Evolutionary conservation across 495 filamentous ascomycete species (phyloP).

Genomic region (Sabuloglossum arenarium): DNA sequence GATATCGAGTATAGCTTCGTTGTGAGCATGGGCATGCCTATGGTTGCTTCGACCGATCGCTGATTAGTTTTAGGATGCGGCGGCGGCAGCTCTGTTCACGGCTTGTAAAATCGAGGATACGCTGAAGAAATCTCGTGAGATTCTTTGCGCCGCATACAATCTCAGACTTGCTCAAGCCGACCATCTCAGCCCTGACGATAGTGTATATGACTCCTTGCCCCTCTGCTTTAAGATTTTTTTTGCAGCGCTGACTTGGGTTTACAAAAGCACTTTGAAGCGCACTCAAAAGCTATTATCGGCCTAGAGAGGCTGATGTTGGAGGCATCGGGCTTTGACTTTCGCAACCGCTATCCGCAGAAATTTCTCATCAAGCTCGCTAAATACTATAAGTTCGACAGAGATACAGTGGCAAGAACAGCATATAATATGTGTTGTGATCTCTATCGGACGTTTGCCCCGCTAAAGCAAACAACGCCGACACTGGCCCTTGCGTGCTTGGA

Average conservation of each 20-base stretch:
- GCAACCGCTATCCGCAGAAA: constrained; percentile 73
- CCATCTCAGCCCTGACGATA: constrained; percentile 61
- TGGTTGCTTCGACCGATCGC: neutral
- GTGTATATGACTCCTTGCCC: constrained; percentile 25
- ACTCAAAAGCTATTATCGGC: constrained; percentile 58
- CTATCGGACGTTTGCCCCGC: constrained; percentile 76
- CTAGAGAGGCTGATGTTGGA: constrained; percentile 92
- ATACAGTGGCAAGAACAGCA: constrained; percentile 38
- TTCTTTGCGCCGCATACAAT: constrained; percentile 78
- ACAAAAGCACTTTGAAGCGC: constrained; percentile 50
- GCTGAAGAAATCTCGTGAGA: constrained; percentile 85
- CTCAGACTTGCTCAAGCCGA: constrained; percentile 50
- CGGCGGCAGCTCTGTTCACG: constrained; percentile 68
- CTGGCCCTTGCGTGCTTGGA: constrained; percentile 70
- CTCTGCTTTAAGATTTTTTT: neutral
- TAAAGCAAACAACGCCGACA: constrained; percentile 65
- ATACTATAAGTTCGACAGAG: constrained; percentile 24
- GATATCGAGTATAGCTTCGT: constrained; percentile 45
- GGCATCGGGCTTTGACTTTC: constrained; percentile 78
- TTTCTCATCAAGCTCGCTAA: constrained; percentile 54
- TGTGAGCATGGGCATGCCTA: constrained; percentile 13
- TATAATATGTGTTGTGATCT: constrained; percentile 73
- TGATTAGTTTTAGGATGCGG: constrained; percentile 42
- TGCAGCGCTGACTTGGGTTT: neutral
- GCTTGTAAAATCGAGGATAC: constrained; percentile 97